A percentile compares a stretch with the other conserved stretches of the same genome.
These are phyloP conservation scores for Ceratocystis huliohia DNA, from an alignment of 2,329 filamentous ascomycete species.

Conservation along the genomic window DNA sequence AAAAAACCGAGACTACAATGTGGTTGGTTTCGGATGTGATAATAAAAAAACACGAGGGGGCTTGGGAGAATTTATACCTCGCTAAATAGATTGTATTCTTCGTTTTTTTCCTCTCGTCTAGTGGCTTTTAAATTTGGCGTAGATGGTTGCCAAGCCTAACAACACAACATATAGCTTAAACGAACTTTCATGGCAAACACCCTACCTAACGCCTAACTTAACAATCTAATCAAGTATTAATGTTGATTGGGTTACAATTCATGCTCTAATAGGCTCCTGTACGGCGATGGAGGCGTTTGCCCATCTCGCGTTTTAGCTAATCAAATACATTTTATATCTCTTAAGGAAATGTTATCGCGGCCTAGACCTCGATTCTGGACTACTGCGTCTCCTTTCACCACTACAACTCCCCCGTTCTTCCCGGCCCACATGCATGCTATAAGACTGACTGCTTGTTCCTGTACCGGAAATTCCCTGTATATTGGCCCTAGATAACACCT, in stretches of 20 bases:
- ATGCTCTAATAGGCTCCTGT: no score
- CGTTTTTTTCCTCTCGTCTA: background rate
- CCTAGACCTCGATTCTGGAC: background rate
- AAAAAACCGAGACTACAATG: slow-evolving; percentile 9
- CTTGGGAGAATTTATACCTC: slow-evolving; percentile 18
- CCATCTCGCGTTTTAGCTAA: background rate
- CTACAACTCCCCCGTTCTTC: slow-evolving; percentile 1
- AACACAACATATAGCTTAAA: no score
- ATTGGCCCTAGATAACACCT: slow-evolving; percentile 16
- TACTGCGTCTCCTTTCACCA: background rate
- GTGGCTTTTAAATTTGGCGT: background rate
- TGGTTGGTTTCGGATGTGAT: background rate
- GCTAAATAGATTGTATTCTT: slow-evolving; percentile 14
- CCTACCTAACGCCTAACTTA: no score
- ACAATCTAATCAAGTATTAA: no score
- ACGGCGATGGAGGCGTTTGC: background rate
- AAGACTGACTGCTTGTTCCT: background rate
- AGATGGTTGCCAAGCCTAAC: background rate
- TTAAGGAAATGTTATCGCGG: background rate
- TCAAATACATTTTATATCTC: background rate
- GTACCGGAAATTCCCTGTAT: background rate
- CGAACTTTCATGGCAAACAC: no score
- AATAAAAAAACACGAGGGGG: slow-evolving; percentile 15
- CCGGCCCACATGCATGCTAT: background rate
- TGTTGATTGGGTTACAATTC: no score